phyloP scores from a whole-genome alignment of 2,329 filamentous ascomycete species.

The Ceratocystis huliohia region DNA sequence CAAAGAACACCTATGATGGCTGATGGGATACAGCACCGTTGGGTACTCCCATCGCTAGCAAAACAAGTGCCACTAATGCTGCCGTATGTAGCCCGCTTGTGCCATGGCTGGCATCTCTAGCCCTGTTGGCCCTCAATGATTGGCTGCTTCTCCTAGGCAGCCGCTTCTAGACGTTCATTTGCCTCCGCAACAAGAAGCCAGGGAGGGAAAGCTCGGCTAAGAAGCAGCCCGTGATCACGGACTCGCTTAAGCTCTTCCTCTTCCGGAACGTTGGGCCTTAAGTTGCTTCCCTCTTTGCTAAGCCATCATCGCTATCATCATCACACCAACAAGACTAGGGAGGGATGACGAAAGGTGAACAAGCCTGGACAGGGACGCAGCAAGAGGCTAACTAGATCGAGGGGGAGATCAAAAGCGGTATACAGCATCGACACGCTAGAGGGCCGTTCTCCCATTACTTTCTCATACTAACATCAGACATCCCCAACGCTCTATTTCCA shows the following conservation, averaged over 20 bases:
- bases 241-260: background rate
- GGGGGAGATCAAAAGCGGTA: background rate
- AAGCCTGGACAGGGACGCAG: background rate
- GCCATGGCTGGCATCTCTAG: background rate
- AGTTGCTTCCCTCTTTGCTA: background rate
- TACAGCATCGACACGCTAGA: background rate
- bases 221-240: background rate
- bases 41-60: background rate
- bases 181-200: background rate
- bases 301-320: background rate
- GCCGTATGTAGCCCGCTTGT: background rate
- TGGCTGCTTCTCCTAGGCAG: slow-evolving; percentile 1
- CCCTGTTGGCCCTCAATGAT: background rate
- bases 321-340: background rate
- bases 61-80: background rate
- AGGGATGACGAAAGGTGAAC: background rate
- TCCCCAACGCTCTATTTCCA: too few species aligned
- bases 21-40: background rate
- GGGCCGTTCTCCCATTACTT: background rate
- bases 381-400: background rate
- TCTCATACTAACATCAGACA: too few species aligned
- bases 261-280: background rate
- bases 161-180: background rate
- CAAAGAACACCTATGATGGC: background rate
- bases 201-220: background rate